Base-by-base conservation (phyloP, 495 filamentous ascomycete genomes). In the Pseudotulostoma volvatum region DNA sequence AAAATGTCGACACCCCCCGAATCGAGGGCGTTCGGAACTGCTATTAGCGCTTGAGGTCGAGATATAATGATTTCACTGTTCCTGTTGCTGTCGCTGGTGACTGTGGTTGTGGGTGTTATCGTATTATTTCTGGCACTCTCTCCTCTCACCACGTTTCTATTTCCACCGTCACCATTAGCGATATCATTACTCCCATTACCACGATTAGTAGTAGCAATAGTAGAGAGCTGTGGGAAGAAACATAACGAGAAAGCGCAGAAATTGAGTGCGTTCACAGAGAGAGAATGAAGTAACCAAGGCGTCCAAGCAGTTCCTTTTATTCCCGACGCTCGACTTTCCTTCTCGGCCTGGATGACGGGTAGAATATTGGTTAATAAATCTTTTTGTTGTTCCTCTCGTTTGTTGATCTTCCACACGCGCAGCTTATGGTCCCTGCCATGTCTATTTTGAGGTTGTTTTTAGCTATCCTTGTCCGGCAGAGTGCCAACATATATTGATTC, bases 401-500 rank as follows among this genome's bases (percentile, higher is more conserved):
- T 59, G 17, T 60, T 53, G 25, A 94, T 54, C 51, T 80, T 74
- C 90, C 90, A 97, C 1, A 90, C 77, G 16, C 80, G 67, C 20
- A 97, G 67, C 47, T 79, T 82, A 52, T 86, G 80, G 53, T 97
- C 90, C 53, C 87, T 68, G 19, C 90, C 90, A 61, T 97, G 86
- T 15, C 84, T 93, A 45, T n/a, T n/a, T n/a, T n/a, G n/a, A n/a
- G n/a, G n/a, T n/a, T n/a, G n/a, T n/a, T n/a, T n/a, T n/a, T n/a
- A n/a, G n/a, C n/a, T n/a, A n/a, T n/a, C n/a, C n/a, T n/a, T n/a
- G n/a, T n/a, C n/a, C n/a, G n/a, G n/a, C n/a, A n/a, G n/a, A n/a
- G n/a, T n/a, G n/a, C n/a, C n/a, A n/a, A n/a, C n/a, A n/a, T n/a
- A n/a, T n/a, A n/a, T n/a, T n/a, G n/a, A n/a, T n/a, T n/a, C n/a